Conservation (phyloP, 495 filamentous ascomycete genomes). For the Trichoderma asperelloides region DNA sequence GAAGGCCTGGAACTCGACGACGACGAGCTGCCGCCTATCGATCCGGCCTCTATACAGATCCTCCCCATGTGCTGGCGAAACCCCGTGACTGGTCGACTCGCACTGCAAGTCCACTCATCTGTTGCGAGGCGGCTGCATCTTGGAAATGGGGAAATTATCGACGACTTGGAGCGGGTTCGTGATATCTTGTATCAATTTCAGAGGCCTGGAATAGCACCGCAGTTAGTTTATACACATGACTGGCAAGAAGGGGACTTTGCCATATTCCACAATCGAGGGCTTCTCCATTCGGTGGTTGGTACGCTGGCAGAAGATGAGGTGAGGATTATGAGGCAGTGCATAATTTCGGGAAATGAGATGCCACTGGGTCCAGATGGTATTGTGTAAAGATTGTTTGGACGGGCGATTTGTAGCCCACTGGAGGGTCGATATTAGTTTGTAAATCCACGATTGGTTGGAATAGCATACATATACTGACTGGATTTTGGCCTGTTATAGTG, state of each 20-base stretch:
- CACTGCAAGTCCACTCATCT: slow-evolving; percentile 60
- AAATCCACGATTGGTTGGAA: too few relatives aligned
- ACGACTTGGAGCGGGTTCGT: slow-evolving; percentile 53
- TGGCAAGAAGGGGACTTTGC: slow-evolving; percentile 68
- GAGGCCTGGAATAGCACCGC: slow-evolving; percentile 57
- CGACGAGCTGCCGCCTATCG: slow-evolving; percentile 51
- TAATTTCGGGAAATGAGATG: slow-evolving; percentile 51
- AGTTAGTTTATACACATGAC: slow-evolving; percentile 61
- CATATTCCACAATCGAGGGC: slow-evolving; percentile 64
- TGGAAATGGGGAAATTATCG: slow-evolving; percentile 52
- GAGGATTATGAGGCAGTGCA: slow-evolving; percentile 65
- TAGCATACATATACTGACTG: too few relatives aligned
- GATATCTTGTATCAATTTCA: slow-evolving; percentile 59
- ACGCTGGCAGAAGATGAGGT: slow-evolving; percentile 63
- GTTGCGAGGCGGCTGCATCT: slow-evolving; percentile 56
- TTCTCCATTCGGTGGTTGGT: slow-evolving; percentile 64
- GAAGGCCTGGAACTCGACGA: slow-evolving; percentile 48
- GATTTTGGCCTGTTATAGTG: too few relatives aligned
- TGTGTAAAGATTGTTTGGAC: background rate
- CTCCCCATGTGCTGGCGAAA: slow-evolving; percentile 68
- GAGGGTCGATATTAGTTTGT: too few relatives aligned
- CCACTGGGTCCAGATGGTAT: slow-evolving; percentile 34
- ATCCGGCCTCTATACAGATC: slow-evolving; percentile 52
- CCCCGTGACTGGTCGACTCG: slow-evolving; percentile 53
- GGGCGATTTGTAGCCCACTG: too few relatives aligned